phyloP scores from a whole-genome alignment of 2,329 filamentous ascomycete genomes.

The Cylindrodendrum hubeiense region DNA sequence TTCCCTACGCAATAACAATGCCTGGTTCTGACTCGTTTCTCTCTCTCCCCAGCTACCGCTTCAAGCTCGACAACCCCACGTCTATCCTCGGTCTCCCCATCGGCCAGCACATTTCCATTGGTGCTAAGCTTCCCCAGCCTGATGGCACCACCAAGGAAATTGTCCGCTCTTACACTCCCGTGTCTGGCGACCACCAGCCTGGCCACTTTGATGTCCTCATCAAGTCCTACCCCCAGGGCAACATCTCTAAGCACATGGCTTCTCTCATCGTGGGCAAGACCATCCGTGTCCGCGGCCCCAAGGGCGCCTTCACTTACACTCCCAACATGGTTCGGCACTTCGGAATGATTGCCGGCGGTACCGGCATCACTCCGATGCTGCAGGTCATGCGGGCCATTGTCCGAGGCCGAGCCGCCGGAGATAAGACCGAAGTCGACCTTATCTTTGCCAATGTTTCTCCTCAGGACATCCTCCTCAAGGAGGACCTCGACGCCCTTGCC shows the following conservation, averaged over 20 bases:
- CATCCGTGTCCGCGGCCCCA: slow-evolving; percentile 93
- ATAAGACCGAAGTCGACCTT: slow-evolving; percentile 90
- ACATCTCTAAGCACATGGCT: slow-evolving; percentile 95
- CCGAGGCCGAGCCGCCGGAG: slow-evolving; percentile 81
- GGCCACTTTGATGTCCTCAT: slow-evolving; percentile 97
- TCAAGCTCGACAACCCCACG: slow-evolving; percentile 81
- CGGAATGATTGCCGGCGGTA: slow-evolving; percentile 98
- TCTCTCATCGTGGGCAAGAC: slow-evolving; percentile 84
- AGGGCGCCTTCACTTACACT: slow-evolving; percentile 97
- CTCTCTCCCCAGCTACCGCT: slow-evolving; percentile 79
- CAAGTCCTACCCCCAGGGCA: slow-evolving; percentile 97
- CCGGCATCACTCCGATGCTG: slow-evolving; percentile 98
- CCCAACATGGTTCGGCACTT: slow-evolving; percentile 97
- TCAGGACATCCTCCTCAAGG: slow-evolving; percentile 92
- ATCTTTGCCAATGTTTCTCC: slow-evolving; percentile 97
- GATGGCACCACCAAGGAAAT: slow-evolving; percentile 85
- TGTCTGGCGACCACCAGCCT: slow-evolving; percentile 88
- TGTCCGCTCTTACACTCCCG: slow-evolving; percentile 91
- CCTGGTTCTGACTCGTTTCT: slow-evolving; percentile 4
- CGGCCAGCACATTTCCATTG: slow-evolving; percentile 98
- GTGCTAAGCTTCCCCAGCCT: slow-evolving; percentile 75
- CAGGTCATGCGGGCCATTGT: slow-evolving; percentile 94
- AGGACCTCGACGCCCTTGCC: slow-evolving; percentile 86
- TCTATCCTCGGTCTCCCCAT: slow-evolving; percentile 96
- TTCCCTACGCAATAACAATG: neutral